A percentile compares a stretch with the other conserved stretches of the same genome.
These are phyloP conservation scores for Pseudomicrostroma phylloplanum DNA, from an alignment of 1,284 basidiomycete species.

Conservation along the genomic window DNA sequence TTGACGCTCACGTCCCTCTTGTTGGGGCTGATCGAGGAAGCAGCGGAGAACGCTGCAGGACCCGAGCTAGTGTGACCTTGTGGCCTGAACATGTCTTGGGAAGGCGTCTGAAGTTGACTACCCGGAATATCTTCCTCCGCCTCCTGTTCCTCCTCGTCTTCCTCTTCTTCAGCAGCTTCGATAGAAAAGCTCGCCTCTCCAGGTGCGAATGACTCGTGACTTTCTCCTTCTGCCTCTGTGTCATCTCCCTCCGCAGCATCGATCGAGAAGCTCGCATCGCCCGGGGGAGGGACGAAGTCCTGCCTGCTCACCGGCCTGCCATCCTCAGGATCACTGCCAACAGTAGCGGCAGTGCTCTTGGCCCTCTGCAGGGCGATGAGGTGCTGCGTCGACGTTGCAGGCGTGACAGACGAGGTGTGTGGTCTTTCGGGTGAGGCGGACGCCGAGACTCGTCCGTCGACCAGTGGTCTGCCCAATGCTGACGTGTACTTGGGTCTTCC, in stretches of 20 bases:
- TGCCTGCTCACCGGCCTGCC: too few species aligned
- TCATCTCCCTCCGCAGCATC: too few species aligned
- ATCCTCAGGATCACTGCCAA: too few species aligned
- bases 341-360: too few species aligned
- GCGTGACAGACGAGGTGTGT: background rate
- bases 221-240: too few species aligned
- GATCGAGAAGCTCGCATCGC: too few species aligned
- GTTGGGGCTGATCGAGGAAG: background rate
- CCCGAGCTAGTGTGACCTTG: background rate
- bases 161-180: conserved; percentile 1
- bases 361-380: too few species aligned
- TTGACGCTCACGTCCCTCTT: conserved; percentile 7
- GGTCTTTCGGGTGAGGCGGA: background rate
- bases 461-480: conserved; percentile 34
- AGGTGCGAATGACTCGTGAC: background rate
- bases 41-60: too few species aligned
- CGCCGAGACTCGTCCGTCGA: conserved; percentile 22
- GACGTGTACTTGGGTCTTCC: conserved; percentile 32
- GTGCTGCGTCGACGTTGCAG: too few species aligned
- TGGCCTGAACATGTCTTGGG: background rate
- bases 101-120: background rate
- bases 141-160: conserved; percentile 15
- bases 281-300: too few species aligned
- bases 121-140: conserved; percentile 4
- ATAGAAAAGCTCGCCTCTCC: background rate